phyloP scores from a whole-genome alignment of 2,329 filamentous ascomycete genomes.

The Aspergillus carbonarius region DNA sequence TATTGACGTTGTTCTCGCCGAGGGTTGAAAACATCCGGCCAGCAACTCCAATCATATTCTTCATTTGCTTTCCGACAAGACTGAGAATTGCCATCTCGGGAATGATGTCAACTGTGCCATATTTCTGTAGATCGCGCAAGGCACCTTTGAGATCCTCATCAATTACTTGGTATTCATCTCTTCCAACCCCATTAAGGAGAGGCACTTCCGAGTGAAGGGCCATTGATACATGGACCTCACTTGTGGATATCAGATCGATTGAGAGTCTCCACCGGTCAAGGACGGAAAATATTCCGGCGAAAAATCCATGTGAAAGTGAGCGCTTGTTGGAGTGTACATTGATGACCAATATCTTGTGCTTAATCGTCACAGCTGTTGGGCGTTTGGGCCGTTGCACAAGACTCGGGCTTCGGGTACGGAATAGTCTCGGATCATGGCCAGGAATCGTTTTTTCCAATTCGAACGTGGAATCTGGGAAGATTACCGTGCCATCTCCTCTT shows the following conservation, averaged over 20 bases:
- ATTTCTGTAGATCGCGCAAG: constrained; percentile 70
- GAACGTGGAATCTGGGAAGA: constrained; percentile 69
- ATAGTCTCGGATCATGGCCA: constrained; percentile 59
- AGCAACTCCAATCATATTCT: constrained; percentile 93
- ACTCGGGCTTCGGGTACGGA: constrained; percentile 48
- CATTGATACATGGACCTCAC: constrained; percentile 96
- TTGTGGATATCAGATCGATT: constrained; percentile 94
- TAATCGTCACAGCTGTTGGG: constrained; percentile 91
- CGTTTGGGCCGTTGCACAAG: constrained; percentile 63
- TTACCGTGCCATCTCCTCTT: constrained; percentile 60
- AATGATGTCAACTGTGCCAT: constrained; percentile 87
- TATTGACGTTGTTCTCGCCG: constrained; percentile 90
- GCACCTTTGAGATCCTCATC: constrained; percentile 64
- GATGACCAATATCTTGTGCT: constrained; percentile 93
- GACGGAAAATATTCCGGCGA: constrained; percentile 89
- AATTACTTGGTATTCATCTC: constrained; percentile 54
- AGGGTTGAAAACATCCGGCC: constrained; percentile 94
- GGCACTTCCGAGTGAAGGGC: constrained; percentile 79
- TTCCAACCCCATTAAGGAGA: constrained; percentile 49
- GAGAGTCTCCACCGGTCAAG: constrained; percentile 83
- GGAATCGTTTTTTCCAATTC: constrained; percentile 51
- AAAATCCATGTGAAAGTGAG: constrained; percentile 92
- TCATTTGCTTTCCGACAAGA: constrained; percentile 91
- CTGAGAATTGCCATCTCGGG: constrained; percentile 94
- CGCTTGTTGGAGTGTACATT: constrained; percentile 98